Percentiles rank a stretch among this genome's conserved stretches.
phyloP scores from a whole-genome alignment of 2,329 filamentous ascomycete genomes.

The Paraconiothyrium brasiliense region DNA sequence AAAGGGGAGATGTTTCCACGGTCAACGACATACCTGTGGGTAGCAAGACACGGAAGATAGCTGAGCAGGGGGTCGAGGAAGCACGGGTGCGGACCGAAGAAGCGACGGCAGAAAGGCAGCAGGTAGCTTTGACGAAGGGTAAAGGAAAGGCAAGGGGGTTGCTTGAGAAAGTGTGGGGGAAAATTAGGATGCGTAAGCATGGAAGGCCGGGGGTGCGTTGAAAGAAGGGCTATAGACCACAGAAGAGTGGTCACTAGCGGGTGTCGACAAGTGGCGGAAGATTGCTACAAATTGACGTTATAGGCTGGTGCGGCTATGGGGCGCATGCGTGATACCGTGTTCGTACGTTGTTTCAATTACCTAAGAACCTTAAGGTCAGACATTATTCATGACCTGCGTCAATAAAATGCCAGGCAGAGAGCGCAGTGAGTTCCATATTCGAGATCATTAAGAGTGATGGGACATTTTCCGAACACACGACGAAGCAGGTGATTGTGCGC shows the following conservation, averaged over 20 bases:
- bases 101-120: constrained; percentile 1
- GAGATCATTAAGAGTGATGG: neutral
- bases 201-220: neutral
- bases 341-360: neutral
- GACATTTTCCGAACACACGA: too few relatives aligned
- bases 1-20: neutral
- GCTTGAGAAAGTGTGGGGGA: neutral
- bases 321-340: neutral
- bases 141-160: neutral
- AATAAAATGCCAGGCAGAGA: neutral
- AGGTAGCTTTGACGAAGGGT: neutral
- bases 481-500: neutral
- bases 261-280: neutral
- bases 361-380: neutral
- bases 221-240: neutral
- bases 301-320: neutral
- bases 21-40: constrained; percentile 6
- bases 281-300: neutral
- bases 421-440: neutral
- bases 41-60: neutral
- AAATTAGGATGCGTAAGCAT: neutral
- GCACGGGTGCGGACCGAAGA: neutral
- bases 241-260: neutral
- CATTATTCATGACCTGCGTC: neutral
- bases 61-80: neutral